Evolutionary conservation across 2,329 filamentous ascomycete genomes (phyloP), one percentile per base, ranked within the genome.

Genomic region (Dryadomyces sulphureus): DNA sequence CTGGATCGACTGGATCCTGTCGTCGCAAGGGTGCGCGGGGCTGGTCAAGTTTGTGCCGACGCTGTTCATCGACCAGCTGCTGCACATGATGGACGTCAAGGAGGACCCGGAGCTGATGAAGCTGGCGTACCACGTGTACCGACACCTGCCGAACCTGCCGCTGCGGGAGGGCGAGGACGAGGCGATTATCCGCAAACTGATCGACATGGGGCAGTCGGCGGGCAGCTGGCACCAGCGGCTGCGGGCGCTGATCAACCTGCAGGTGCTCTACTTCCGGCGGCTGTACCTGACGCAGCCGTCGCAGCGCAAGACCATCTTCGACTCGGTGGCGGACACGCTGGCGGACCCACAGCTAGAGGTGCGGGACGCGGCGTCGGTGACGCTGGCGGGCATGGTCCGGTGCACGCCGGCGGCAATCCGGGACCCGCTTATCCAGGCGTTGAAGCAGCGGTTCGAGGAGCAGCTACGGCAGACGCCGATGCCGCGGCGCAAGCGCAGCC

Each of bases 41-140:
- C 75, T 98, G 14, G 78, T 93, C 17, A 79, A 81, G 4, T 96
- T 95, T 73, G 96, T 98, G 68, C 84, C 88, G 0, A 75, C 84
- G 32, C 72, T 83, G 0, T 90, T 96, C 58, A 92, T 94, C 61
- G 85, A 92, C 56, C 85, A 95, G 60, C 75, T 98, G 14, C 68
- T 98, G 45, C 89, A 98, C 68, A 98, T 98, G 92, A 98, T 98
- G 90, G 92, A 98, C 58, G 87, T 98, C 60, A 96, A 96, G 62
- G 92, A 98, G 62, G 92, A 98, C 56, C 88, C 87, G 0, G 93
- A 98, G 62, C 73, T 98, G 2, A 93, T 95, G 70, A 82, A 84
- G 9, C 73, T 95, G 8, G 90, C 92, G 0, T 98, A 96, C 59
- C 88, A 94, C 58, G 92, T 98, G 38, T 98, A 96, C 68, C 83